Percentiles rank a stretch among this genome's conserved stretches.
Evolutionary conservation across 108 stramenopile species (phyloP).

Genomic region (Mayamaea pseudoterrestris): DNA sequence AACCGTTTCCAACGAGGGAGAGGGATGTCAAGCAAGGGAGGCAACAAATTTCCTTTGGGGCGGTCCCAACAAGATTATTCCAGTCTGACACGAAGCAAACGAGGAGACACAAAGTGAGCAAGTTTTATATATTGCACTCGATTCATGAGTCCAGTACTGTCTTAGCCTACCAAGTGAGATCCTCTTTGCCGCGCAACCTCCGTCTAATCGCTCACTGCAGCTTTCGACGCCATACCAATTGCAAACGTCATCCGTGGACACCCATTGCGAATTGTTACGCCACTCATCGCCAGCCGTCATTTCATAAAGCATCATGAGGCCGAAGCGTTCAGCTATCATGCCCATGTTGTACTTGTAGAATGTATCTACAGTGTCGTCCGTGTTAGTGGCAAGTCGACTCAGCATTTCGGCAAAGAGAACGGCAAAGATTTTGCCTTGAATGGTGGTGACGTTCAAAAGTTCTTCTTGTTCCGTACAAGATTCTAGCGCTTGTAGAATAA

Average conservation of each 20-base stretch:
- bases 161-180: constrained; percentile 1
- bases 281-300: neutral
- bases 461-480: neutral
- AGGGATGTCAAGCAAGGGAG: neutral
- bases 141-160: neutral
- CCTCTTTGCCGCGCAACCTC: neutral
- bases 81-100: neutral
- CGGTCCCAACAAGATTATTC: neutral
- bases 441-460: neutral
- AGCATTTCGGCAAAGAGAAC: neutral
- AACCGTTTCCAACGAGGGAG: neutral
- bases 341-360: neutral
- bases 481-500: too few species aligned
- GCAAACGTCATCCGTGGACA: constrained; percentile 1
- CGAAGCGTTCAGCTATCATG: neutral
- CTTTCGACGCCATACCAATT: neutral
- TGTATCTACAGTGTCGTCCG: neutral
- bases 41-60: constrained; percentile 7
- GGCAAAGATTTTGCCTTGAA: neutral
- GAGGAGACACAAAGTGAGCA: neutral
- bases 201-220: constrained; percentile 2
- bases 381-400: neutral
- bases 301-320: neutral
- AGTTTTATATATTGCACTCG: neutral
- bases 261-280: neutral